phyloP scores from a whole-genome alignment of 805 yeast genomes.

The Hanseniaspora nectarophila region DNA sequence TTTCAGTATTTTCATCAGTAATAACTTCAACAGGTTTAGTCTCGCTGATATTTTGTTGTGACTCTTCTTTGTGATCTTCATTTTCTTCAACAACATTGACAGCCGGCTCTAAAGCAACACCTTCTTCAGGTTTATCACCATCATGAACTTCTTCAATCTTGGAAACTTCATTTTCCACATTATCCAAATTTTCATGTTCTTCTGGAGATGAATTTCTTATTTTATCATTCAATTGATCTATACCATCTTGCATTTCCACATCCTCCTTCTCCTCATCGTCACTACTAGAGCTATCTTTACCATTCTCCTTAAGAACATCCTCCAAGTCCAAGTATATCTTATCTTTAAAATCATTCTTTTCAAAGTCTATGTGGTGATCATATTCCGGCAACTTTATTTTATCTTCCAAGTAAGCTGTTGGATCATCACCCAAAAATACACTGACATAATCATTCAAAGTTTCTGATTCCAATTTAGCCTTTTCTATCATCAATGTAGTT shows the following conservation, averaged over 20 bases:
- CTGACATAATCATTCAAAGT: conserved; percentile 60
- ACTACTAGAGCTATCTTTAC: not conserved
- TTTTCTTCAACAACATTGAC: not conserved
- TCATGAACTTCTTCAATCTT: too few relatives aligned
- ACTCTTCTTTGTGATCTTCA: too few relatives aligned
- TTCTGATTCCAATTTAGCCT: conserved; percentile 68
- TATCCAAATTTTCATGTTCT: not conserved
- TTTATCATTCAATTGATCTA: conserved; percentile 20
- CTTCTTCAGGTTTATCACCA: too few relatives aligned
- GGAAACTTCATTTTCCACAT: not conserved
- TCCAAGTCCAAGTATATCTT: conserved; percentile 9
- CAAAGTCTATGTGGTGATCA: conserved; percentile 43
- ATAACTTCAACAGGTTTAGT: not conserved
- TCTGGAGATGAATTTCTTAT: conserved; percentile 20
- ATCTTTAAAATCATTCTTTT: conserved; percentile 3
- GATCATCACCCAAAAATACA: conserved; percentile 78
- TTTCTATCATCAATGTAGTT: conserved; percentile 64
- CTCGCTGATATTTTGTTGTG: too few relatives aligned
- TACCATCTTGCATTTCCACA: not conserved
- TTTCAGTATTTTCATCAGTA: not conserved
- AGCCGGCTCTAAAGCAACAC: not conserved
- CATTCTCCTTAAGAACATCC: conserved; percentile 20
- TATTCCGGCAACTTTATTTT: conserved; percentile 55
- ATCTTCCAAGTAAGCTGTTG: conserved; percentile 51
- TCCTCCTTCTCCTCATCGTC: conserved; percentile 17